phyloP scores from a whole-genome alignment of 2,329 filamentous ascomycete genomes.

The Diatrype stigma region DNA sequence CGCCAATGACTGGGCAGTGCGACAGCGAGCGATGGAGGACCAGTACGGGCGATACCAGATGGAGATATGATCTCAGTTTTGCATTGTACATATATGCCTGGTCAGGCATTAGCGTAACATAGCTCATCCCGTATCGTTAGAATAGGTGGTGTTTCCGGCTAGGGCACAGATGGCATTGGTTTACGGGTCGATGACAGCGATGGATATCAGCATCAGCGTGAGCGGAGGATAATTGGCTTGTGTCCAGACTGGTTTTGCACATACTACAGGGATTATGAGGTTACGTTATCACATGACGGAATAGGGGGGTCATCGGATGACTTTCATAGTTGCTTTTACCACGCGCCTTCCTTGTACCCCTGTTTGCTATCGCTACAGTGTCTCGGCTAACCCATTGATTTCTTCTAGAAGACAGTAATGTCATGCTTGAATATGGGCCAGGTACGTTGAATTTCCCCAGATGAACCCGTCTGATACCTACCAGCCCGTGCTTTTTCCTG shows the following conservation, averaged over 20 bases:
- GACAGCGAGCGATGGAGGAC: slow-evolving; percentile 60
- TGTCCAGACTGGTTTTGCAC: background rate
- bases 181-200: background rate
- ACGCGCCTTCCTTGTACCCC: background rate
- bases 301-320: background rate
- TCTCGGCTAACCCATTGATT: background rate
- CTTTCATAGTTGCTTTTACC: background rate
- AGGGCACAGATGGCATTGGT: background rate
- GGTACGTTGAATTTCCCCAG: background rate
- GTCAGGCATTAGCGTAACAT: background rate
- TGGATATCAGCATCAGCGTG: background rate
- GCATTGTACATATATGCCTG: background rate
- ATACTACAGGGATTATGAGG: background rate
- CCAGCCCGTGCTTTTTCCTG: no score
- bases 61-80: slow-evolving; percentile 16
- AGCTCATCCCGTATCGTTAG: background rate
- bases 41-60: slow-evolving; percentile 61
- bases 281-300: background rate
- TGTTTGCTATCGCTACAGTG: background rate
- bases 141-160: background rate
- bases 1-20: slow-evolving; percentile 40
- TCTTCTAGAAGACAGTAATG: background rate
- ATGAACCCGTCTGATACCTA: no score
- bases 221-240: background rate
- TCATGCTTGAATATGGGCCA: background rate